Conservation (phyloP, 306 rosid genomes). For the Cicer judaicum region DNA sequence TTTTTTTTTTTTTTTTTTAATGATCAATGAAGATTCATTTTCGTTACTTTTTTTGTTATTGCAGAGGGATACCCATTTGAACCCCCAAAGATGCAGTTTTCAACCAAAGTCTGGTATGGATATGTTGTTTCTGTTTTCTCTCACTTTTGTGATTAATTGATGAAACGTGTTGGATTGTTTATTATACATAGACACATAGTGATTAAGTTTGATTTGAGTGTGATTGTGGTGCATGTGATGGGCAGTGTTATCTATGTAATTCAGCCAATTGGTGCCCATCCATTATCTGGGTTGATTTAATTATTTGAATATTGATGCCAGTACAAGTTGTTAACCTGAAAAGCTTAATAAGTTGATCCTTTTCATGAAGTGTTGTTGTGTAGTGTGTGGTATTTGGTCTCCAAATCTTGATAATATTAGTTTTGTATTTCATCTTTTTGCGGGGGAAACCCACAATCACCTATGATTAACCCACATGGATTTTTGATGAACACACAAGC, state of each 20-base stretch:
- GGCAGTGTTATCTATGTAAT: not conserved
- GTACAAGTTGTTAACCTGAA: not conserved
- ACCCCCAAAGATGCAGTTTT: conserved; percentile 95
- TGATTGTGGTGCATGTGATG: not conserved
- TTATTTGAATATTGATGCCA: conserved; percentile 26
- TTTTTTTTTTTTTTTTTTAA: too few relatives aligned
- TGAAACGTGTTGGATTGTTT: not conserved
- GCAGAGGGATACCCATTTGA: conserved; percentile 98
- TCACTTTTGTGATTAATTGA: not conserved
- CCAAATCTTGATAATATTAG: conserved; percentile 1
- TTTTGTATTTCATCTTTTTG: conserved; percentile 16
- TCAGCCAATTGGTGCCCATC: not conserved
- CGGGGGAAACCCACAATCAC: too few relatives aligned
- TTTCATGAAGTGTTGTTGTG: conserved; percentile 7
- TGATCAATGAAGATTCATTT: not conserved
- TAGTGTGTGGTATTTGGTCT: conserved; percentile 19
- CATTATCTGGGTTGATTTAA: conserved; percentile 13
- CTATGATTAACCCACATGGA: too few relatives aligned
- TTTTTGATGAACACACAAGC: too few relatives aligned
- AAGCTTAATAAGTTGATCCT: conserved; percentile 5
- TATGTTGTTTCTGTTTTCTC: not conserved
- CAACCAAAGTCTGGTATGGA: conserved; percentile 89
- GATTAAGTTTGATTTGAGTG: not conserved
- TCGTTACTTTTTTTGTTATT: conserved; percentile 1
- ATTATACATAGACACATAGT: not conserved